phyloP scores from a whole-genome alignment of 345 rosid genomes.

The Sonneratia alba region DNA sequence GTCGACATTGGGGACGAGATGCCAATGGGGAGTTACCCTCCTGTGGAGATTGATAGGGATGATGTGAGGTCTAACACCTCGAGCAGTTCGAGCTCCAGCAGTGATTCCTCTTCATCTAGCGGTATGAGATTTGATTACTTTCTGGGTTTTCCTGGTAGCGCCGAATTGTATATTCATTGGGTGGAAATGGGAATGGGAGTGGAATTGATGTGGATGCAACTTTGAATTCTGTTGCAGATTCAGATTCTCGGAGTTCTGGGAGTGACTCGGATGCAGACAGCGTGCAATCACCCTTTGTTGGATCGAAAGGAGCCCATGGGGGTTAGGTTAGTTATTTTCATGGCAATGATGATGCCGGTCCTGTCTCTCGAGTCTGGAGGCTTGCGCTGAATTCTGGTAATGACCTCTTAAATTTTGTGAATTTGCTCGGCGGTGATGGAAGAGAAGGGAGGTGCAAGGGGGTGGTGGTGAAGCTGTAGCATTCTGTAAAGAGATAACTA shows the following conservation, averaged over 20 bases:
- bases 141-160: not conserved
- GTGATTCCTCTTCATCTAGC: constrained; percentile 27
- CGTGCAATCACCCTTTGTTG: constrained; percentile 24
- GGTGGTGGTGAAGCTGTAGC: not conserved
- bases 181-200: not conserved
- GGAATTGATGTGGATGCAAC: not conserved
- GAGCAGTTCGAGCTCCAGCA: constrained; percentile 22
- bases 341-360: not conserved
- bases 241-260: constrained; percentile 34
- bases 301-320: constrained; percentile 21
- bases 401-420: not conserved
- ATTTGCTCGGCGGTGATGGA: not conserved
- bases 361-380: not conserved
- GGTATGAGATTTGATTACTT: constrained; percentile 12
- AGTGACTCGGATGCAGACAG: constrained; percentile 31
- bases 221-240: constrained; percentile 14
- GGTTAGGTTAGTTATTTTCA: not conserved
- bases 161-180: not conserved
- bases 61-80: constrained; percentile 23
- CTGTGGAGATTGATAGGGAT: constrained; percentile 43
- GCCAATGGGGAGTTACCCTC: constrained; percentile 24
- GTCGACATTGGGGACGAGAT: constrained; percentile 47
- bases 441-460: not conserved
- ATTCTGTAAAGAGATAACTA: not conserved
- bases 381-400: not conserved